Base-by-base conservation (phyloP, 345 rosid species). In the Moringa oleifera region DNA sequence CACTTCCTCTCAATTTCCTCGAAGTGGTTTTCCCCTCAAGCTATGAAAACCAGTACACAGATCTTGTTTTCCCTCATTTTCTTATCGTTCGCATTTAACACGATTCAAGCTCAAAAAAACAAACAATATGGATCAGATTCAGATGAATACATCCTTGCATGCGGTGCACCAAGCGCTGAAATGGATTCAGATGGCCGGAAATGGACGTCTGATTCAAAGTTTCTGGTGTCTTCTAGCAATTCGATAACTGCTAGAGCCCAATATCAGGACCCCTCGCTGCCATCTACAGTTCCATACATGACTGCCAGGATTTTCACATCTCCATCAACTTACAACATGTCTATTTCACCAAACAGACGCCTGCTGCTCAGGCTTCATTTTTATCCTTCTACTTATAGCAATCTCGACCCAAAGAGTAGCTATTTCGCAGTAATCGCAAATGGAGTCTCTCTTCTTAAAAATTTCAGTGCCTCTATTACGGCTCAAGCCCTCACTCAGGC, bases 401-500 rank as follows among this genome's bases (percentile, higher is more conserved):
- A 53, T 17, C 68, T 75, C 17, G 58, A 71, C 36, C 70, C 82
- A 11, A 56, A 78, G 0, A 47, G 63, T 6, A 66, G 82, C 18
- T 77, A 20, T 59, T 82, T 84, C 1, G 59, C 71, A 0, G 85
- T 77, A 24, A 2, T 46, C 2, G 81, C 78, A 0, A 73, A 66
- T 8, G 88, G 71, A 13, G 49, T 87, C 65, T 75, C 77, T 20
- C 81, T 87, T 13, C 72, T 84, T 13, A 62, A 59, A 20, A 84
- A 84, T 69, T 87, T 84, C 71, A 87, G 86, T 49, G 80, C 86
- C 31, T 55, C 68, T 4, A 60, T 79, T 33, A 79, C 88, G 0
- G 82, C 88, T 1, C 68, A 73, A 33, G 88, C 88, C 0, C 67
- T 77, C 33, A 75, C 90, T 0, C 84, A 73, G 49, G 83, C 84